Base-by-base conservation (phyloP, 169 alveolate genomes). In the Neospora caninum region DNA sequence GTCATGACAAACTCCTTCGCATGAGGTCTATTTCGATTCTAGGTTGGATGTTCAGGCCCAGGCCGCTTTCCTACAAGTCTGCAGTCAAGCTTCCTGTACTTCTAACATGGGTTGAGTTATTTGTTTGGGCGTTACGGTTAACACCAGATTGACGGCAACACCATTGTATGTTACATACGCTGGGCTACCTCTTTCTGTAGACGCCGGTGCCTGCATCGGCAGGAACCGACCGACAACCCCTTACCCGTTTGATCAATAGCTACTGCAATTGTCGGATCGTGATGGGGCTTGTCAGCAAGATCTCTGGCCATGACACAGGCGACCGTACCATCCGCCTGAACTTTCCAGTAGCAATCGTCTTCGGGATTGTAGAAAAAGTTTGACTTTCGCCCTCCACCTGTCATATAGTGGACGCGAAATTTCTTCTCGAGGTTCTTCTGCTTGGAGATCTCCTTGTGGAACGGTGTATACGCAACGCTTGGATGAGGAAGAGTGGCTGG, bases 391-490 rank as follows among this genome's bases (percentile, higher is more conserved):
- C 89, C 89, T 6, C 41, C 67, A 22, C 89, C 89, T 22, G 89
- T 43, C 89, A 82, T 27, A 36, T 82, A 82, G 89, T 82, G 89
- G 34, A 82, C 89, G n/a, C 89, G 89, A 82, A 82, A 82, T 49
- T 22, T 82, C 38, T 82, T 82, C 67, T 82, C 89, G 69, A 82
- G 67, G 41, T 29, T 43, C 89, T 82, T 82, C 67, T 82, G 89
- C 39, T 43, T 82, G 70, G 89, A 64, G 22, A 82, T 82, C 41
- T 82, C 89, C 67, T 6, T 39, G 89, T 82, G 89, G 38, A 82
- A 82, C 38, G 89, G 89, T 4, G 89, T 82, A 45, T 82, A 82
- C 7, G 89, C 89, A 10, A 82, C 67, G 89, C 69, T 41, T 82
- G 89, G 89, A 41, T 82, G 41, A 22, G 89, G 89, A 27, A 82